Conservation (phyloP, 345 rosid species). For the Citrus trifoliata region DNA sequence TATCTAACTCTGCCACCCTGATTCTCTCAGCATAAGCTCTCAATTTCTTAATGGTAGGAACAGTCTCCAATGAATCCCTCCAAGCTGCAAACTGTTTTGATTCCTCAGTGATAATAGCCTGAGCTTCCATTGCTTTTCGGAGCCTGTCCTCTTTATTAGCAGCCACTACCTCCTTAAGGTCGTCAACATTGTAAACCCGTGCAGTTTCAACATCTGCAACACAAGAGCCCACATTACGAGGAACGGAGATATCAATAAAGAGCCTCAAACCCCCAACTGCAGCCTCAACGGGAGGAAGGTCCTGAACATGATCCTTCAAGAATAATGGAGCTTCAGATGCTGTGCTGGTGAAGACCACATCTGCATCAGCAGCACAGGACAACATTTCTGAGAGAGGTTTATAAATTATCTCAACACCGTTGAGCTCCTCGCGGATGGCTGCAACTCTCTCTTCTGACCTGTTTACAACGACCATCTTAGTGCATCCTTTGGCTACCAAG, state of each 20-base stretch:
- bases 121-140: slow-evolving; percentile 96
- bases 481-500: slow-evolving; percentile 72
- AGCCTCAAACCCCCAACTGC: slow-evolving; percentile 68
- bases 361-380: slow-evolving; percentile 72
- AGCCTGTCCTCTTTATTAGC: slow-evolving; percentile 95
- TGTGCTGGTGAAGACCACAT: slow-evolving; percentile 91
- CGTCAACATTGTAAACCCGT: slow-evolving; percentile 82
- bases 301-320: slow-evolving; percentile 59
- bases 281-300: slow-evolving; percentile 47
- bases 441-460: slow-evolving; percentile 75
- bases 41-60: slow-evolving; percentile 91
- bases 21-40: slow-evolving; percentile 95
- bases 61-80: slow-evolving; percentile 95
- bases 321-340: slow-evolving; percentile 80
- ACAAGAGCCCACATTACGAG: slow-evolving; percentile 88
- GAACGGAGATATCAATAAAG: slow-evolving; percentile 87
- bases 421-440: slow-evolving; percentile 75
- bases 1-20: slow-evolving; percentile 72
- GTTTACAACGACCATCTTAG: slow-evolving; percentile 56
- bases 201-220: slow-evolving; percentile 49
- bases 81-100: slow-evolving; percentile 85
- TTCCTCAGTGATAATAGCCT: slow-evolving; percentile 70
- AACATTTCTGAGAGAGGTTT: slow-evolving; percentile 71
- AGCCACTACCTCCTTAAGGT: slow-evolving; percentile 98
- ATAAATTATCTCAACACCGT: slow-evolving; percentile 62